Evolutionary conservation across 208 protist species (phyloP).

Genomic region (Wallacemonas sp.): DNA sequence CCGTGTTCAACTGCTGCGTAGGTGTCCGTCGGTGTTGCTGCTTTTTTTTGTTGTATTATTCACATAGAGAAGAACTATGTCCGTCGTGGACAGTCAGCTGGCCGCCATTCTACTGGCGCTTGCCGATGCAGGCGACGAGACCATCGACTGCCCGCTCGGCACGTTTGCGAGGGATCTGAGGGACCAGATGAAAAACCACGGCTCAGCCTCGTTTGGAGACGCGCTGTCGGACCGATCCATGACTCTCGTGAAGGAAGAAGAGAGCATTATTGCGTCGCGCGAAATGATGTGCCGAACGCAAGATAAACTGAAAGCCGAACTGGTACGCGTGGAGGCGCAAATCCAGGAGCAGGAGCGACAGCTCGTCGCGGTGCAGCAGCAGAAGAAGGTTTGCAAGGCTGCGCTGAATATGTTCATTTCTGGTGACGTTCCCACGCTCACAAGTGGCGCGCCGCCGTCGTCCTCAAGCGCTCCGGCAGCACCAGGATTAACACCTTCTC

Average conservation of each 20-base stretch:
- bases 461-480: constrained; percentile 2
- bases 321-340: constrained; percentile 78
- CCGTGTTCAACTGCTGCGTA: too few relatives aligned
- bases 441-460: constrained; percentile 11
- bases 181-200: constrained; percentile 9
- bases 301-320: constrained; percentile 79
- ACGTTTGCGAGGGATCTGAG: constrained; percentile 54
- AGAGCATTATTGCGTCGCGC: constrained; percentile 45
- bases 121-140: constrained; percentile 38
- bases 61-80: not conserved
- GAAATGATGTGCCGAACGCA: constrained; percentile 53
- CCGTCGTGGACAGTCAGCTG: constrained; percentile 39
- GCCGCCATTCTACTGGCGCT: constrained; percentile 61
- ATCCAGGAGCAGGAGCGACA: constrained; percentile 59
- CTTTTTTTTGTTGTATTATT: not conserved
- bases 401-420: constrained; percentile 72
- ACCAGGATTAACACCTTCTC: not conserved
- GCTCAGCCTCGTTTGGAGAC: constrained; percentile 35
- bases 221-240: constrained; percentile 57
- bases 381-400: constrained; percentile 73
- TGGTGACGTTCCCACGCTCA: constrained; percentile 51
- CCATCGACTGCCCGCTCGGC: constrained; percentile 51
- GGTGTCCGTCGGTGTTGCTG: not conserved
- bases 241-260: constrained; percentile 63
- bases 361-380: constrained; percentile 51